These are phyloP conservation scores for Giardia muris DNA, from an alignment of 208 protist species.

Conservation along the genomic window DNA sequence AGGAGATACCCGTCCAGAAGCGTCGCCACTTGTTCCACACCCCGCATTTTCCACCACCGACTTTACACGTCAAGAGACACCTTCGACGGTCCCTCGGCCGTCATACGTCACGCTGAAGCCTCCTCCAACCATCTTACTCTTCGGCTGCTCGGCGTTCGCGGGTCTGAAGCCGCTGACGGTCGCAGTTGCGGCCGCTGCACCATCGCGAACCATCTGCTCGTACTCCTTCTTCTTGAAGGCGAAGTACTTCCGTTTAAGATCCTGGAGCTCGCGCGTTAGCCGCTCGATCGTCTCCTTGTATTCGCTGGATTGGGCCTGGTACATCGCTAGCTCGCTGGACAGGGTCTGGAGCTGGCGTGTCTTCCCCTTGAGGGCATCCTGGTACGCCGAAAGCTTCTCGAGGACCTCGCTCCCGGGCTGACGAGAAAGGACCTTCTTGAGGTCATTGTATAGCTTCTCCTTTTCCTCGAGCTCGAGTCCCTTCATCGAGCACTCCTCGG, in stretches of 20 bases:
- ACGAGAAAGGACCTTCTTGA: constrained; percentile 26
- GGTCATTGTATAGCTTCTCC: constrained; percentile 30
- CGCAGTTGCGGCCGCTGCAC: not conserved
- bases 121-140: constrained; percentile 17
- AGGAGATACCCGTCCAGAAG: too few species aligned
- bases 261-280: constrained; percentile 15
- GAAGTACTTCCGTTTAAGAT: constrained; percentile 35
- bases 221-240: constrained; percentile 24
- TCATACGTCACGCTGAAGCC: constrained; percentile 8
- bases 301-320: not conserved
- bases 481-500: constrained; percentile 54
- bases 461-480: constrained; percentile 31
- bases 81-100: not conserved
- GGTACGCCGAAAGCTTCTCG: constrained; percentile 18
- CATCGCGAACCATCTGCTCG: not conserved
- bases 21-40: too few species aligned
- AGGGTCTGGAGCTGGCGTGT: constrained; percentile 15
- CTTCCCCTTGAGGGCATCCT: not conserved
- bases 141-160: not conserved
- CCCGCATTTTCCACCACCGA: not conserved
- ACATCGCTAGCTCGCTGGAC: constrained; percentile 25
- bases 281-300: constrained; percentile 26
- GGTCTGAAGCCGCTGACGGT: not conserved
- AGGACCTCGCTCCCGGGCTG: constrained; percentile 30
- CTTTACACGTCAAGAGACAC: not conserved